Conservation (phyloP, 192 early-diverging fungal species). For the Podila minutissima region DNA sequence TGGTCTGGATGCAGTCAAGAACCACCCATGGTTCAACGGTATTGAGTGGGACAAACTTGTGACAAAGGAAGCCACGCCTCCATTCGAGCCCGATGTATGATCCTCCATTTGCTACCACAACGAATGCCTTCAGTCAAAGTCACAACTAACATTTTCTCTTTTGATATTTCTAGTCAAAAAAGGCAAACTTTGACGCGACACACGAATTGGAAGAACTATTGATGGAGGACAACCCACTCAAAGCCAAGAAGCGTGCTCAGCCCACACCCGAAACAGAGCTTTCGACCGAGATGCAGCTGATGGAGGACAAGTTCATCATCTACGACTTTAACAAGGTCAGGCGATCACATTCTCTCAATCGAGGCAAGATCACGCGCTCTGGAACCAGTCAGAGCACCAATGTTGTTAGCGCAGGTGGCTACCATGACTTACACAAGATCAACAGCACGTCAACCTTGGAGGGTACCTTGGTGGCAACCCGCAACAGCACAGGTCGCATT, state of each 20-base stretch:
- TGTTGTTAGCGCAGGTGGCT: not conserved
- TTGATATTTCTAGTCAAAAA: slow-evolving; percentile 68
- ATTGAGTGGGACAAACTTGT: slow-evolving; percentile 84
- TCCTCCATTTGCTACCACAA: not conserved
- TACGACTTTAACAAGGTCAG: slow-evolving; percentile 76
- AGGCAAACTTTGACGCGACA: slow-evolving; percentile 95
- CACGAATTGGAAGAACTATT: slow-evolving; percentile 96
- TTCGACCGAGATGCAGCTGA: slow-evolving; percentile 71
- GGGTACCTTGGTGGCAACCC: slow-evolving; percentile 1
- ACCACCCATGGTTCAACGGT: slow-evolving; percentile 81
- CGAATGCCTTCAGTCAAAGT: not conserved
- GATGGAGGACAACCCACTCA: slow-evolving; percentile 95
- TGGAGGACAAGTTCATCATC: slow-evolving; percentile 81
- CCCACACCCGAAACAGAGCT: slow-evolving; percentile 54
- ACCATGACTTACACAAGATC: slow-evolving; percentile 10
- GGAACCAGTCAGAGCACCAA: not conserved
- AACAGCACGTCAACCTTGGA: slow-evolving; percentile 28
- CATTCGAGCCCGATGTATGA: slow-evolving; percentile 88
- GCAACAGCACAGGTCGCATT: slow-evolving; percentile 23
- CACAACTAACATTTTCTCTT: not conserved
- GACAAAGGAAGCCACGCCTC: slow-evolving; percentile 75
- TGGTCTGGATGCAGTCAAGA: slow-evolving; percentile 73
- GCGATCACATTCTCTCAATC: slow-evolving; percentile 21
- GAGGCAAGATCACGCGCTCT: slow-evolving; percentile 2
- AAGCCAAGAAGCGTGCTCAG: slow-evolving; percentile 71